Percentiles rank a stretch among this genome's conserved stretches.
These are phyloP conservation scores for Pleomassaria siparia DNA, from an alignment of 2,329 filamentous ascomycete genomes.

Conservation along the genomic window DNA sequence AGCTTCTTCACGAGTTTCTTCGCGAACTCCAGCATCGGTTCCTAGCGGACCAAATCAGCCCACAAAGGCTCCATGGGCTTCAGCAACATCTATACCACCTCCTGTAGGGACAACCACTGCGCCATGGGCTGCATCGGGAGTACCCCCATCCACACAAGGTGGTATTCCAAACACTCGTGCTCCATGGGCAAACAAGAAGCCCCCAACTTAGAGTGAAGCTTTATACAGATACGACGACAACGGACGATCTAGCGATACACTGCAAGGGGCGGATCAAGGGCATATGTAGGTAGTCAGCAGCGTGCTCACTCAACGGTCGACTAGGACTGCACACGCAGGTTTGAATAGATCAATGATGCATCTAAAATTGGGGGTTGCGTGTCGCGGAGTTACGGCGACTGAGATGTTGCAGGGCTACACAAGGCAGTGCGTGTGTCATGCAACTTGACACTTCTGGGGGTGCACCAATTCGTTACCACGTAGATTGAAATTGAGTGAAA, in stretches of 20 bases:
- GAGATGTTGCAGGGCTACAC: background rate
- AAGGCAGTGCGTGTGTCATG: slow-evolving; percentile 18
- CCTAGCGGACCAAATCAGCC: slow-evolving; percentile 36
- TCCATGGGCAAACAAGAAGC: slow-evolving; percentile 25
- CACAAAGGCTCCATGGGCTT: slow-evolving; percentile 36
- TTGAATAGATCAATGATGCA: slow-evolving; percentile 6
- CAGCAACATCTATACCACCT: slow-evolving; percentile 20
- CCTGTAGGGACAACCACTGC: slow-evolving; percentile 22
- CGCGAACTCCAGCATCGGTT: slow-evolving; percentile 12
- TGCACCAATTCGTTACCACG: no score
- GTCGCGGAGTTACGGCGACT: slow-evolving; percentile 6
- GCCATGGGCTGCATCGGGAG: slow-evolving; percentile 26
- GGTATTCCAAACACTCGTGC: slow-evolving; percentile 20
- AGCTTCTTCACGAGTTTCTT: slow-evolving; percentile 16
- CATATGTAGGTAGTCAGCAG: slow-evolving; percentile 10
- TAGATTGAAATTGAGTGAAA: no score
- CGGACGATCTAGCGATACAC: slow-evolving; percentile 4
- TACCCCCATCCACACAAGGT: slow-evolving; percentile 5
- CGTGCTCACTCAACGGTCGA: background rate
- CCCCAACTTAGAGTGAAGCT: slow-evolving; percentile 7
- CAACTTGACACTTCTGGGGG: no score
- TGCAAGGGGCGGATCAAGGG: slow-evolving; percentile 18
- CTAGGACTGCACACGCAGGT: slow-evolving; percentile 3
- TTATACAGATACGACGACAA: slow-evolving; percentile 8
- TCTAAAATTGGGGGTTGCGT: slow-evolving; percentile 12